Evolutionary conservation across 805 yeast genomes (phyloP), one percentile per base, ranked within the genome.

Genomic region (Hermanozyma aechmeae): DNA sequence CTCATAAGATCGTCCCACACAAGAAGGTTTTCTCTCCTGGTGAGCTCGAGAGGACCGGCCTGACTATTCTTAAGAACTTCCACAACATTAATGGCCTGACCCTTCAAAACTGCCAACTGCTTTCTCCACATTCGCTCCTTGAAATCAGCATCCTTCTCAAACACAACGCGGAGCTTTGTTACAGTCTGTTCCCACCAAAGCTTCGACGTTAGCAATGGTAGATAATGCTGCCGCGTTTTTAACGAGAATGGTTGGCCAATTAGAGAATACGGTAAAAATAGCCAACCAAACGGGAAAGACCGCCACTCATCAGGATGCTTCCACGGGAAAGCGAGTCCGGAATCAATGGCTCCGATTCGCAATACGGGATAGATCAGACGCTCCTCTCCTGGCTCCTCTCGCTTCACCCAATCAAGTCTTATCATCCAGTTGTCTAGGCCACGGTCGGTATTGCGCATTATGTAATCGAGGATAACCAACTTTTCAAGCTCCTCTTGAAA

Each of bases 251-350:
- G 85, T 34, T 70, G 78, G 0, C 83, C 83, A 28, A 79, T 73
- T 5, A 79, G 47, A 8, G 71, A 59, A 9, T 69, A 50, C 1
- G 87, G 87, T 19, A 79, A 50, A 41, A 73, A 78, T 15, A 79
- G 52, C 89, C 89, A 79, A 0, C 87, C 87, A 52, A 68, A 79
- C 0, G 87, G 87, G 41, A 76, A 79, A 1, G 83, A 75, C 31
- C 87, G 54, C 84, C 86, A 78, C 44, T 78, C 85, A 50, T 79
- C 82, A 0, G 87, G 87, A 39, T 78, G 84, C 43, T 79, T 79
- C 85, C 85, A 79, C 4, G 89, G 87, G 41, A 76, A 79, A 0
- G 86, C 65, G 17, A 79, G 56, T 0, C 86, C 86, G 11, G 82
- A 76, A 43, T 79, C 87, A 25, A 79, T 79, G 1, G 87, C 89